Conservation (phyloP, 306 rosid species). For the Sophora flavescens region DNA sequence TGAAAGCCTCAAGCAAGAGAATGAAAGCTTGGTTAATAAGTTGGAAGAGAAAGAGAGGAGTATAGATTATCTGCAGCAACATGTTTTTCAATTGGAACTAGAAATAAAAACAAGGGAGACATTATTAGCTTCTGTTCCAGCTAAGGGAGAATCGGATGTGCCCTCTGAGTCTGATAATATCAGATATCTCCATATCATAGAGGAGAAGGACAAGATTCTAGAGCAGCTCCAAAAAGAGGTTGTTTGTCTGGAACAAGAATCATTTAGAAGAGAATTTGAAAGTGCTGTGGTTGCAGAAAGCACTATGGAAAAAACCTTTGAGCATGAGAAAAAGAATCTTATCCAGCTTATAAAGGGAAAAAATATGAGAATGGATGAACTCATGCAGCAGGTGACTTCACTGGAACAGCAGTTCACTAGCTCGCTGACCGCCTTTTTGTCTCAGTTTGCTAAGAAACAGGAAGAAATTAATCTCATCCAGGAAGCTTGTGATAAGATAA, state of each 20-base stretch:
- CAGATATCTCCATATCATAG: slow-evolving; percentile 45
- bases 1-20: slow-evolving; percentile 70
- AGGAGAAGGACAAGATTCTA: slow-evolving; percentile 59
- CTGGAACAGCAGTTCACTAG: slow-evolving; percentile 59
- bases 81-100: slow-evolving; percentile 55
- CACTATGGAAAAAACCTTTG: slow-evolving; percentile 51
- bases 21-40: slow-evolving; percentile 44
- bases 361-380: slow-evolving; percentile 48
- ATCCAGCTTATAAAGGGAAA: not conserved
- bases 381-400: slow-evolving; percentile 56
- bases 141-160: slow-evolving; percentile 38
- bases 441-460: slow-evolving; percentile 64
- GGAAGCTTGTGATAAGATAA: slow-evolving; percentile 66
- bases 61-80: slow-evolving; percentile 53
- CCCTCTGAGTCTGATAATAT: slow-evolving; percentile 30
- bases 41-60: slow-evolving; percentile 58
- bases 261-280: slow-evolving; percentile 64
- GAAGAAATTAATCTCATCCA: slow-evolving; percentile 61
- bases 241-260: slow-evolving; percentile 60
- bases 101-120: slow-evolving; percentile 50
- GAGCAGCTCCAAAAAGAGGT: slow-evolving; percentile 68
- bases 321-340: slow-evolving; percentile 52
- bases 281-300: slow-evolving; percentile 56
- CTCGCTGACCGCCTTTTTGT: slow-evolving; percentile 59
- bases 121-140: slow-evolving; percentile 36